phyloP scores from a whole-genome alignment of 768 basidiomycete genomes.

The Fomitopsis pulvina region DNA sequence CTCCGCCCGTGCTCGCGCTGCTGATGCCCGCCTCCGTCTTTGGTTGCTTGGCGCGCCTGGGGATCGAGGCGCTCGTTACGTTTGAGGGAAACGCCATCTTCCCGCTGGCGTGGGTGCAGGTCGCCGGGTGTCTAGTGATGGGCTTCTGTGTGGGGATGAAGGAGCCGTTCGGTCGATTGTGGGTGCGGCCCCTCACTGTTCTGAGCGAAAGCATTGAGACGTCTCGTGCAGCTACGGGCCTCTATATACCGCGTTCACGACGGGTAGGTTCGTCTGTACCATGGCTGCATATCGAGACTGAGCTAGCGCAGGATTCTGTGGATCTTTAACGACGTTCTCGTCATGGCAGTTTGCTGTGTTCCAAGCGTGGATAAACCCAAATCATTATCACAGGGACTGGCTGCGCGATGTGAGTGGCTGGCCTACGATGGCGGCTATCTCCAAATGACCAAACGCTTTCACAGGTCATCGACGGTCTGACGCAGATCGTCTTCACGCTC shows the following conservation, averaged over 20 bases:
- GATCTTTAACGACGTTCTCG: constrained; percentile 94
- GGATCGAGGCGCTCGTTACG: constrained; percentile 62
- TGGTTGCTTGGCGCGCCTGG: constrained; percentile 79
- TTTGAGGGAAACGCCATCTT: constrained; percentile 78
- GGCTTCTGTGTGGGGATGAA: constrained; percentile 69
- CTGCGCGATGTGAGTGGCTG: constrained; percentile 58
- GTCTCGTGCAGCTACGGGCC: constrained; percentile 64
- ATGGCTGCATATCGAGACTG: neutral
- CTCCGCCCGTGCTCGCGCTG: constrained; percentile 58
- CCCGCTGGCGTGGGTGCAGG: constrained; percentile 79
- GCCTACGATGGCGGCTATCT: neutral
- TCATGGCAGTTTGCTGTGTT: constrained; percentile 91
- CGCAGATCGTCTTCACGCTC: constrained; percentile 74
- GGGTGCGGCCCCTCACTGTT: constrained; percentile 24
- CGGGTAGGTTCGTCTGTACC: constrained; percentile 42
- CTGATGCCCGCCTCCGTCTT: constrained; percentile 80
- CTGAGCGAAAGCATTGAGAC: neutral
- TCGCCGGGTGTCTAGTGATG: constrained; percentile 88
- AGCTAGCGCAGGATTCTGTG: constrained; percentile 70
- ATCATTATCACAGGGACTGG: constrained; percentile 48
- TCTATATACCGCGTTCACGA: constrained; percentile 81
- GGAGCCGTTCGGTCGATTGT: constrained; percentile 71
- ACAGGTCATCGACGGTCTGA: constrained; percentile 84
- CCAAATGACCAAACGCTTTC: neutral
- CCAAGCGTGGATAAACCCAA: constrained; percentile 72